Evolutionary conservation across 306 rosid species (phyloP), one percentile per base, ranked within the genome.

Genomic region (Sphenostylis stenocarpa): DNA sequence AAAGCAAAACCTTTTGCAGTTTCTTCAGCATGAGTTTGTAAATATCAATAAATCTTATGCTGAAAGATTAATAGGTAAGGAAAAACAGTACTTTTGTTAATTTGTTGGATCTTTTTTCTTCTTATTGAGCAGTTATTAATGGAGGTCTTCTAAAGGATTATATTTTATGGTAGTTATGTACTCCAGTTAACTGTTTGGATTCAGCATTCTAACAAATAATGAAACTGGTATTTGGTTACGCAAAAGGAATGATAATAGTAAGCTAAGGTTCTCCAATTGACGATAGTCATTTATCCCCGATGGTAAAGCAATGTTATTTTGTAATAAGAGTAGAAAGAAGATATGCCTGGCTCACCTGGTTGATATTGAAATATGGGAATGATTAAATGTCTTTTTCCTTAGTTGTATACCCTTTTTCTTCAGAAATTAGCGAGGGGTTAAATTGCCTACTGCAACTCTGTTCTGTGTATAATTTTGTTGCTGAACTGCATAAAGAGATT

Each of bases 21-120:
- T 94, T 85, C 88, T 94, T 86, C 98, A 94, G 88, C 96, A 86
- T 83, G 98, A 91, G 68, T 91, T 91, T 77, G 95, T 94, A 56
- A 91, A 94, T 79, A 87, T 94, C 82, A 90, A 88, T 68, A 94
- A 92, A 88, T 43, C 97, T 60, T 84, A 81, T 83, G 98, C 98
- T 16, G 97, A 94, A 80, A 83, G 98, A 66, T 82, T 94, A 77
- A 94, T 94, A 60, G 98, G 98, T 90, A 74, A 86, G 84, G 64
- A 69, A 69, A 51, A 36, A 63, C 23, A 19, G 39, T 67, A 72
- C 49, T 58, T 73, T 66, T 8, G 28, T 47, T 38, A 20, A 62
- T 36, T 72, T 21, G 33, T 68, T 60, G 49, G 53, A 58, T 36
- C 20, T 56, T 77, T 29, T 55, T 63, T 49, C 55, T 65, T 80